phyloP scores from a whole-genome alignment of 2,329 filamentous ascomycete genomes.

The Elsinoe australis region DNA sequence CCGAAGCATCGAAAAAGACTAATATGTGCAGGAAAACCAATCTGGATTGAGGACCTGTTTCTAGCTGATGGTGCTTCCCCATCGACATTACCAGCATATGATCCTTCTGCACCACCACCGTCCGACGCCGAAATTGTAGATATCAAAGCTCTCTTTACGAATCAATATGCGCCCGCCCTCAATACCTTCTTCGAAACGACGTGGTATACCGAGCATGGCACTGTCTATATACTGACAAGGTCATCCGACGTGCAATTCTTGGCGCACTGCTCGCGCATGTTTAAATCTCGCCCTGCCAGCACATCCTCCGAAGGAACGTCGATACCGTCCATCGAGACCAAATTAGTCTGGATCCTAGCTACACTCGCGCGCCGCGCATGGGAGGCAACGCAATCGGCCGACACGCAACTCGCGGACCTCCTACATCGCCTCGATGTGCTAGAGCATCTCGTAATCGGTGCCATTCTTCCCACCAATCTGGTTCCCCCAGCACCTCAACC shows the following conservation, averaged over 20 bases:
- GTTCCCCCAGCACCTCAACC: slow-evolving; percentile 39
- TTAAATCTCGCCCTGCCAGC: slow-evolving; percentile 22
- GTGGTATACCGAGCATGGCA: slow-evolving; percentile 57
- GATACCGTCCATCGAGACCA: slow-evolving; percentile 49
- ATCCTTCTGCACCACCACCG: background rate
- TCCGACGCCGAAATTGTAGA: slow-evolving; percentile 46
- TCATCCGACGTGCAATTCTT: slow-evolving; percentile 54
- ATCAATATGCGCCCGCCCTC: slow-evolving; percentile 67
- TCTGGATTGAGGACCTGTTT: slow-evolving; percentile 68
- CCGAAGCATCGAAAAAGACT: no score
- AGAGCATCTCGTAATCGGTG: slow-evolving; percentile 67
- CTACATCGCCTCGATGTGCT: slow-evolving; percentile 64
- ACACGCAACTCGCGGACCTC: slow-evolving; percentile 48
- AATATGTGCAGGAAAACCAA: no score
- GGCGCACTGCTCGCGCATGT: slow-evolving; percentile 52
- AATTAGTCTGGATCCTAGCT: slow-evolving; percentile 54
- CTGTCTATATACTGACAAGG: background rate
- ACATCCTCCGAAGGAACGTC: slow-evolving; percentile 18
- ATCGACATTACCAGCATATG: slow-evolving; percentile 43
- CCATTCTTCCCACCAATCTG: slow-evolving; percentile 57
- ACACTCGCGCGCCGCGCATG: slow-evolving; percentile 35
- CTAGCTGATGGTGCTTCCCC: slow-evolving; percentile 50
- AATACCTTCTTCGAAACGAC: slow-evolving; percentile 71
- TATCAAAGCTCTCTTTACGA: slow-evolving; percentile 63
- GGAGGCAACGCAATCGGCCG: slow-evolving; percentile 35